Evolutionary conservation across 805 yeast genomes (phyloP).

Genomic region (Starmerella bombicola): DNA sequence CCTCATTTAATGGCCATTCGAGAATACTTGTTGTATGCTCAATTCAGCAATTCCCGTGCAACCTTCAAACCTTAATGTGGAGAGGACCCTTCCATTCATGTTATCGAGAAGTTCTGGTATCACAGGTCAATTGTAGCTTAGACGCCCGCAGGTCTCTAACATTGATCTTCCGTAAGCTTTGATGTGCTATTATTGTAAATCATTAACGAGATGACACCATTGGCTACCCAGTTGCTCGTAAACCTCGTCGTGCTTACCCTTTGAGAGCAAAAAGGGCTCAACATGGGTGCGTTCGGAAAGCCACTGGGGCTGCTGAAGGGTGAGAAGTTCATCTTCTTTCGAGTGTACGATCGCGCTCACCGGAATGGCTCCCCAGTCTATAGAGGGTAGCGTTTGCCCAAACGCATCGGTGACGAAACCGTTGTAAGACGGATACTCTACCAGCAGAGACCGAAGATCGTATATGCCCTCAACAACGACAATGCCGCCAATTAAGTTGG

Average conservation of each 20-base stretch:
- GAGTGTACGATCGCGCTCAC: slow-evolving; percentile 38
- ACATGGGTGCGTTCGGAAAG: slow-evolving; percentile 4
- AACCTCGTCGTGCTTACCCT: slow-evolving; percentile 52
- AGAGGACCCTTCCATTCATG: too few species aligned
- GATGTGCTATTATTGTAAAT: too few species aligned
- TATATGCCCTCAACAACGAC: slow-evolving; percentile 55
- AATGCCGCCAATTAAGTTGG: slow-evolving; percentile 1
- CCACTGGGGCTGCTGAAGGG: slow-evolving; percentile 36
- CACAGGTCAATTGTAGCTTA: too few species aligned
- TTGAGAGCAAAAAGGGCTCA: slow-evolving; percentile 9
- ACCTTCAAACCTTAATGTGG: too few species aligned
- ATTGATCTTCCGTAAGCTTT: too few species aligned
- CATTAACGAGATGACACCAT: neutral
- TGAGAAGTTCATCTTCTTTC: slow-evolving; percentile 50
- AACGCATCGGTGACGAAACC: slow-evolving; percentile 52
- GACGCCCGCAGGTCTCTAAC: too few species aligned
- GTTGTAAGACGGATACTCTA: slow-evolving; percentile 50
- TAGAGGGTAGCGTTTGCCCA: slow-evolving; percentile 27
- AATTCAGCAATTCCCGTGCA: too few species aligned
- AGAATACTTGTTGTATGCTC: too few species aligned
- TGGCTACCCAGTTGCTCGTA: slow-evolving; percentile 27
- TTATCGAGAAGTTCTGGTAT: too few species aligned
- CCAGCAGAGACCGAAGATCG: slow-evolving; percentile 38
- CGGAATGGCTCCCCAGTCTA: slow-evolving; percentile 11
- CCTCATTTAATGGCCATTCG: too few species aligned